These are phyloP conservation scores for Eruca vesicaria DNA, from an alignment of 441 rosid species.

Conservation along the genomic window DNA sequence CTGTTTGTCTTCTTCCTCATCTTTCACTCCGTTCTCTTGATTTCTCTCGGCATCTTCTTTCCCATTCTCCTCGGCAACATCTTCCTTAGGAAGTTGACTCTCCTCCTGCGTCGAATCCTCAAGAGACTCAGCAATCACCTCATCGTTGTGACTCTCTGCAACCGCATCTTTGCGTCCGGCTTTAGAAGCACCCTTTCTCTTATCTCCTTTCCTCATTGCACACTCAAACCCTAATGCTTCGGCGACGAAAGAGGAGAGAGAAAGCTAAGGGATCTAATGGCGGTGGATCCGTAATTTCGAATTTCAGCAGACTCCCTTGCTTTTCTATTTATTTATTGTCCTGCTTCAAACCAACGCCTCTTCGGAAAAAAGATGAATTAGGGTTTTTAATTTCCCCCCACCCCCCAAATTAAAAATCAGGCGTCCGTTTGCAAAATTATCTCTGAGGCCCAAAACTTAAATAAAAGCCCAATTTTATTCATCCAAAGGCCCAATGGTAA, in stretches of 20 bases:
- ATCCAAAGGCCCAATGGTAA: not conserved
- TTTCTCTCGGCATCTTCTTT: not conserved
- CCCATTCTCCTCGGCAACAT: not conserved
- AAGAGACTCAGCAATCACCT: constrained; percentile 19
- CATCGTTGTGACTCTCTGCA: constrained; percentile 28
- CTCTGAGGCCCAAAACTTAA: not conserved
- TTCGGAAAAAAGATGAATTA: not conserved
- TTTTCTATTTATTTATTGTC: not conserved
- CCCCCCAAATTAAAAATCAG: not conserved
- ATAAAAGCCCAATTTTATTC: not conserved
- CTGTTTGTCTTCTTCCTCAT: not conserved
- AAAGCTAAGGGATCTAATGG: constrained; percentile 22
- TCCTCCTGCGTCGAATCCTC: constrained; percentile 21
- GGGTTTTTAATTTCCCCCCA: constrained; percentile 13
- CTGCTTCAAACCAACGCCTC: constrained; percentile 5
- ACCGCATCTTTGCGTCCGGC: constrained; percentile 36
- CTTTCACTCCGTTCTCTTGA: not conserved
- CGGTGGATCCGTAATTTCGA: constrained; percentile 39
- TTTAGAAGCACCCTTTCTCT: constrained; percentile 56
- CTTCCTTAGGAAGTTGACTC: constrained; percentile 18
- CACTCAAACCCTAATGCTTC: not conserved
- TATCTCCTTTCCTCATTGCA: constrained; percentile 70
- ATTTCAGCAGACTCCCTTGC: constrained; percentile 5
- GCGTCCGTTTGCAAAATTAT: constrained; percentile 9
- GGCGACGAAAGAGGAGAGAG: constrained; percentile 7